These are phyloP conservation scores for Cladosporium halotolerans DNA, from an alignment of 2,329 filamentous ascomycete species.

Conservation along the genomic window DNA sequence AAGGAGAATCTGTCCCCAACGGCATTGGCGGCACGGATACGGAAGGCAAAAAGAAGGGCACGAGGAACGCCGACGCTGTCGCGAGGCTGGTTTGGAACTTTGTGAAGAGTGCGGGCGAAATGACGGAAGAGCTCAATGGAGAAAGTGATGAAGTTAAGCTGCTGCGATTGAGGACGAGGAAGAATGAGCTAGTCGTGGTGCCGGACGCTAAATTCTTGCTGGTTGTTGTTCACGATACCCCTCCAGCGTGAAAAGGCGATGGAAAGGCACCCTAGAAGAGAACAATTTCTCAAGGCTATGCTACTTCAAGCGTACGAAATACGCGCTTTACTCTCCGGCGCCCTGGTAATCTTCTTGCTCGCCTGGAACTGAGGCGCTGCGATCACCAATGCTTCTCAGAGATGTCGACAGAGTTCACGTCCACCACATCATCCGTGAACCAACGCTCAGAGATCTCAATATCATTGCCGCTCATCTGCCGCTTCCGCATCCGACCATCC, in stretches of 20 bases:
- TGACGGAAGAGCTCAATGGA: slow-evolving; percentile 67
- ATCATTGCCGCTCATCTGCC: slow-evolving; percentile 72
- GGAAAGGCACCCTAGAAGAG: no score
- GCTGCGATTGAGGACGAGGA: slow-evolving; percentile 71
- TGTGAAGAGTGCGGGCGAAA: slow-evolving; percentile 59
- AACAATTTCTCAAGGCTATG: not conserved
- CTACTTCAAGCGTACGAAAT: not conserved
- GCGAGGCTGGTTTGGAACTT: slow-evolving; percentile 72
- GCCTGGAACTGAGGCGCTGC: no score
- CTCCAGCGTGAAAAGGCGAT: slow-evolving; percentile 47
- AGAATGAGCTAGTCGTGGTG: slow-evolving; percentile 77
- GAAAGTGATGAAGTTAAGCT: slow-evolving; percentile 76
- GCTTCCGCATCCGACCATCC: slow-evolving; percentile 65
- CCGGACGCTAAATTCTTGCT: slow-evolving; percentile 73
- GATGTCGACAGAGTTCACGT: slow-evolving; percentile 63
- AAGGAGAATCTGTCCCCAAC: slow-evolving; percentile 29
- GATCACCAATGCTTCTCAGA: slow-evolving; percentile 60
- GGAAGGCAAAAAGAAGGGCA: slow-evolving; percentile 37
- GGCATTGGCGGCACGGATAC: slow-evolving; percentile 15
- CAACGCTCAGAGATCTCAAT: slow-evolving; percentile 60
- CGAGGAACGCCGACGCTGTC: slow-evolving; percentile 58
- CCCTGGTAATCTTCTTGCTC: not conserved
- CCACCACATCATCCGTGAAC: slow-evolving; percentile 59
- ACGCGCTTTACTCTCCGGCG: not conserved
- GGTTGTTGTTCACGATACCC: slow-evolving; percentile 76